Base-by-base conservation (phyloP, 2,329 filamentous ascomycete species). In the Colletotrichum tropicicola region DNA sequence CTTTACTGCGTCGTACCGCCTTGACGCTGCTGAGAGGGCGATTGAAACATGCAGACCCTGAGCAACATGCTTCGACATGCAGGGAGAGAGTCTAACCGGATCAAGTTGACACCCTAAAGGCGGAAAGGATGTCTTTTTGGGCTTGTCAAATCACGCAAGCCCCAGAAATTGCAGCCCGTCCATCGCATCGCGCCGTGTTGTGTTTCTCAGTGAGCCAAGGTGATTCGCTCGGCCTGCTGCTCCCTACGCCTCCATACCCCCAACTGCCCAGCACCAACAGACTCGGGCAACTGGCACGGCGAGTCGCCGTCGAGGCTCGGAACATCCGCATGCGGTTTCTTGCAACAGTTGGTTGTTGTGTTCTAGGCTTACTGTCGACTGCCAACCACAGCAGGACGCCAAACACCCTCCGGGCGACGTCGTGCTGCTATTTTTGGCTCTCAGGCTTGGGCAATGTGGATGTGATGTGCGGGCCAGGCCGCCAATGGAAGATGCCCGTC, bases 381-480 rank as follows among this genome's bases (percentile, higher is more conserved):
- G 13, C 57, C 62, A 62, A 56, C 58, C 37, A 41, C 32, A 51
- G 30, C 49, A 28, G 56, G 44, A 56, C 28, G 43, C 48, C 43
- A 45, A 61, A 55, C 49, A 61, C 49, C 60, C 59, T 51, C 37
- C 21, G 21, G 49, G 37, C 57, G 27, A 55, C 13, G 35, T 21
- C 12, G n/a, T 55, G 62, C 21, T 62, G 23, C 62, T 65, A 65
- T 65, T 61, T 56, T 65, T 61, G 62, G 62, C 15, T 10, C 3
- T 23, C 19, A 19, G 19, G 28, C 44, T 48, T 23, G 41, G 37
- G 41, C 32, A 12, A 35, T 45, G 27, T 44, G 35, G 48, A 37
- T 47, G 27, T 25, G 15, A 41, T 28, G n/a, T 19, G 25, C 43
- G 49, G 43, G 32, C 35, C 28, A 39, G 41, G 43, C 32, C 49